Conservation (phyloP, 208 protist genomes). For the Angomonas deanei region DNA sequence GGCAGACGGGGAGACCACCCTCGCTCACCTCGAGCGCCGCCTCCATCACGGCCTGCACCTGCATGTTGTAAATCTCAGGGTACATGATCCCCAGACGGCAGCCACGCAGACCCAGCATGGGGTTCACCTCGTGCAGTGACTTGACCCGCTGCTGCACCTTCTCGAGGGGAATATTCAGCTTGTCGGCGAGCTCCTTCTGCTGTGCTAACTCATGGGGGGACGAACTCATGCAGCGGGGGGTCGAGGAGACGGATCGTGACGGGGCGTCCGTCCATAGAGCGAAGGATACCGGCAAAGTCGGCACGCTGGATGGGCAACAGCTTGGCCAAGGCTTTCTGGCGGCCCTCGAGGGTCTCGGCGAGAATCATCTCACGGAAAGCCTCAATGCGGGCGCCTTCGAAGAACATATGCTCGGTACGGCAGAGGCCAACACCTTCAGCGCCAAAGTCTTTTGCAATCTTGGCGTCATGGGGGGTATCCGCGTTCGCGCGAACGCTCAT, state of each 20-base stretch:
- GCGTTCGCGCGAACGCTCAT: conserved; percentile 90
- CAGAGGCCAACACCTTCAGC: conserved; percentile 93
- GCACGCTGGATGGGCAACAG: conserved; percentile 83
- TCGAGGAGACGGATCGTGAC: conserved; percentile 94
- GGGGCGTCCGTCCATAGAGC: conserved; percentile 80
- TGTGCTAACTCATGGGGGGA: conserved; percentile 74
- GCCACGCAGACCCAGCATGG: conserved; percentile 94
- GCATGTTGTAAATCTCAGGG: conserved; percentile 95
- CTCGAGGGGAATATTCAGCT: conserved; percentile 50
- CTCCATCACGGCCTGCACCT: conserved; percentile 92
- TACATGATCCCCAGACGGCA: conserved; percentile 91
- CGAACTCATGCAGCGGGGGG: conserved; percentile 95
- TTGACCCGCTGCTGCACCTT: conserved; percentile 72
- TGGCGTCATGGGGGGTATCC: conserved; percentile 81
- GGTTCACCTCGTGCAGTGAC: conserved; percentile 90
- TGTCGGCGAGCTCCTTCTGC: conserved; percentile 67
- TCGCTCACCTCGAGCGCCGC: conserved; percentile 72
- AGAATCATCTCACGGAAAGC: conserved; percentile 93
- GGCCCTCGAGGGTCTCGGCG: conserved; percentile 57
- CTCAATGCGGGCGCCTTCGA: conserved; percentile 78
- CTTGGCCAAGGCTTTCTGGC: conserved; percentile 78
- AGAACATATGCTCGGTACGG: conserved; percentile 97
- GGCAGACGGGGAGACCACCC: conserved; percentile 40
- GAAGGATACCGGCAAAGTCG: conserved; percentile 92
- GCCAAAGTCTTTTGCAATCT: conserved; percentile 77